Evolutionary conservation across 106 monocot genomes (phyloP).

Genomic region (Allium sativum): DNA sequence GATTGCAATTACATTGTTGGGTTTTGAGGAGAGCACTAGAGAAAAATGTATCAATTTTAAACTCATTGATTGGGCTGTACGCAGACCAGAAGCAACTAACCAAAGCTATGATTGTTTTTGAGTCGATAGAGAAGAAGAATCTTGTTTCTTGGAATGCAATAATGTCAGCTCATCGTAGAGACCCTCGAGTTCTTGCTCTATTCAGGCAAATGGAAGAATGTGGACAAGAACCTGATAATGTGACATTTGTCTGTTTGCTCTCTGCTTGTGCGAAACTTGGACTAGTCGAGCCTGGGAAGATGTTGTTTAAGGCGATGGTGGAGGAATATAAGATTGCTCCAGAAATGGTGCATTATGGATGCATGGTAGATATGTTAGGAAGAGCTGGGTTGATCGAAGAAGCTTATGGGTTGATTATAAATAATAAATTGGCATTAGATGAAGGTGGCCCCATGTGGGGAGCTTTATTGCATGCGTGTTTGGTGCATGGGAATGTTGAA

Average conservation of each 20-base stretch:
- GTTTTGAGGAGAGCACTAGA: conserved; percentile 46
- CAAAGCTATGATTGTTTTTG: conserved; percentile 31
- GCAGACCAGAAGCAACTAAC: conserved; percentile 7
- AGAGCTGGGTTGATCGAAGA: conserved; percentile 58
- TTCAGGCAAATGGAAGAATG: conserved; percentile 51
- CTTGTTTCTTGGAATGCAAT: conserved; percentile 79
- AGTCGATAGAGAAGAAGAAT: conserved; percentile 52
- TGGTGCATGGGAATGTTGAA: conserved; percentile 40
- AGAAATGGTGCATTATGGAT: conserved; percentile 58
- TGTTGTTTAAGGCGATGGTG: conserved; percentile 48
- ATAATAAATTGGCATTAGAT: conserved; percentile 24
- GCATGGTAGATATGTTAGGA: conserved; percentile 84
- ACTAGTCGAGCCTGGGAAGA: conserved; percentile 42
- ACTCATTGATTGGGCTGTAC: conserved; percentile 61
- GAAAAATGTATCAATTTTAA: conserved; percentile 34
- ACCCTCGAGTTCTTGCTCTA: conserved; percentile 21
- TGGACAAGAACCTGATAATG: conserved; percentile 35
- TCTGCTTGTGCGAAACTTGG: conserved; percentile 61
- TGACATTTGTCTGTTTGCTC: conserved; percentile 64
- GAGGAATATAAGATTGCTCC: conserved; percentile 35
- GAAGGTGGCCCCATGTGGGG: conserved; percentile 60
- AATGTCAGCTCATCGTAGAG: conserved; percentile 36
- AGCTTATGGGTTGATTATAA: conserved; percentile 35
- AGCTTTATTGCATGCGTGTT: conserved; percentile 55
- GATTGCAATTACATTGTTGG: conserved; percentile 59